Evolutionary conservation across 495 filamentous ascomycete genomes (phyloP).

Genomic region (Talaromyces ruber): DNA sequence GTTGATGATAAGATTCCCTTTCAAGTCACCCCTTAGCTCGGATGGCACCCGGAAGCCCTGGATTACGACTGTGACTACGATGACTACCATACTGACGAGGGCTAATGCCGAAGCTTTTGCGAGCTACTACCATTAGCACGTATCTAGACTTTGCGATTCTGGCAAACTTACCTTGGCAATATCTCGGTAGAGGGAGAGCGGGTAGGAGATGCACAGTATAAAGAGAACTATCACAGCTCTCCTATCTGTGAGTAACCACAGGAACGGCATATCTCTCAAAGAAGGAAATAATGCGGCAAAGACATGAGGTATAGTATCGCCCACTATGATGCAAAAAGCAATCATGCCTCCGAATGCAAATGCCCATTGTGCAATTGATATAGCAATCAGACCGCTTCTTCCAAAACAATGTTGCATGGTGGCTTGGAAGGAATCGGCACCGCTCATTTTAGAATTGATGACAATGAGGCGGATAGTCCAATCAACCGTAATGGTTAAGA

Average conservation of each 20-base stretch:
- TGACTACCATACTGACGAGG: conserved; percentile 83
- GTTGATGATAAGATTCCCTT: conserved; percentile 60
- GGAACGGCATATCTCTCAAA: conserved; percentile 59
- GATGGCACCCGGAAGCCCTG: conserved; percentile 66
- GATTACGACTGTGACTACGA: conserved; percentile 80
- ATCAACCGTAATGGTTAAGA: conserved; percentile 74
- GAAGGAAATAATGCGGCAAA: conserved; percentile 72
- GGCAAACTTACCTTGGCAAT: conserved; percentile 72
- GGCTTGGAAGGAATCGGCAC: conserved; percentile 85
- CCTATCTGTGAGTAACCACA: conserved; percentile 74
- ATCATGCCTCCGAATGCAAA: conserved; percentile 99
- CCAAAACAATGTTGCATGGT: conserved; percentile 95
- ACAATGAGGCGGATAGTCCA: conserved; percentile 98
- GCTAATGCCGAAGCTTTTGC: conserved; percentile 92
- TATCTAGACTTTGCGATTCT: background rate
- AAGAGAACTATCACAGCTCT: conserved; percentile 78
- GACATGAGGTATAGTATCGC: conserved; percentile 91
- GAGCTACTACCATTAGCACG: conserved; percentile 43
- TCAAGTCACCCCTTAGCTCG: conserved; percentile 61
- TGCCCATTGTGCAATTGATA: conserved; percentile 85
- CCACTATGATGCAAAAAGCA: conserved; percentile 94
- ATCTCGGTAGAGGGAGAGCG: conserved; percentile 85
- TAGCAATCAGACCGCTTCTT: conserved; percentile 75
- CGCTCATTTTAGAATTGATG: conserved; percentile 88
- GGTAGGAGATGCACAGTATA: conserved; percentile 80